Conservation (phyloP, 208 protist genomes). For the Leishmania tarentolae region DNA sequence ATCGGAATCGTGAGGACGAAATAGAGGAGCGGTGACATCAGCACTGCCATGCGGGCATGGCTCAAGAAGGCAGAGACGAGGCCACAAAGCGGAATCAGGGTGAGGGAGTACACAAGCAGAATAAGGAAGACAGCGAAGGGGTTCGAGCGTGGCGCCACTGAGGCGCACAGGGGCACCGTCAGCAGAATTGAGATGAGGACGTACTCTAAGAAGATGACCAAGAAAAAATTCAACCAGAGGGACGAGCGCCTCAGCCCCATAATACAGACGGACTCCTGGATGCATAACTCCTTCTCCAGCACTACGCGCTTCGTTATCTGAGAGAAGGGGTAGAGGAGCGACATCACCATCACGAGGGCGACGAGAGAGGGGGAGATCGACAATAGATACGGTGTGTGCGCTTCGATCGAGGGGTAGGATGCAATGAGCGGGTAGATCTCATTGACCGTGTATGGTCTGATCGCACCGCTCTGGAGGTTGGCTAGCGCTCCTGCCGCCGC, state of each 20-base stretch:
- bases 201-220: conserved; percentile 62
- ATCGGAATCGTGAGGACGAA: conserved; percentile 39
- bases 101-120: conserved; percentile 56
- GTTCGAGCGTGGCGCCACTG: conserved; percentile 45
- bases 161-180: conserved; percentile 52
- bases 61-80: conserved; percentile 70
- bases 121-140: conserved; percentile 54
- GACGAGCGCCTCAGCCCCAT: conserved; percentile 71
- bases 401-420: conserved; percentile 25
- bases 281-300: conserved; percentile 82
- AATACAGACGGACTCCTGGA: conserved; percentile 82
- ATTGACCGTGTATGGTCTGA: conserved; percentile 16
- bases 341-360: conserved; percentile 64
- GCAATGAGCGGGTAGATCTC: conserved; percentile 33
- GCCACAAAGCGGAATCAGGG: conserved; percentile 50
- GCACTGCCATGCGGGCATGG: conserved; percentile 54
- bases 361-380: conserved; percentile 34
- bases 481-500: conserved; percentile 12
- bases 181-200: conserved; percentile 49
- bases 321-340: conserved; percentile 45
- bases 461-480: conserved; percentile 9
- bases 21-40: conserved; percentile 71
- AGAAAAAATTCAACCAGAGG: conserved; percentile 57
- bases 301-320: conserved; percentile 76
- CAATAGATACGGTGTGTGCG: conserved; percentile 32